A percentile compares a stretch with the other conserved stretches of the same genome.
These are phyloP conservation scores for Astrothelium subdiscretum DNA, from an alignment of 495 filamentous ascomycete genomes.

Conservation along the genomic window DNA sequence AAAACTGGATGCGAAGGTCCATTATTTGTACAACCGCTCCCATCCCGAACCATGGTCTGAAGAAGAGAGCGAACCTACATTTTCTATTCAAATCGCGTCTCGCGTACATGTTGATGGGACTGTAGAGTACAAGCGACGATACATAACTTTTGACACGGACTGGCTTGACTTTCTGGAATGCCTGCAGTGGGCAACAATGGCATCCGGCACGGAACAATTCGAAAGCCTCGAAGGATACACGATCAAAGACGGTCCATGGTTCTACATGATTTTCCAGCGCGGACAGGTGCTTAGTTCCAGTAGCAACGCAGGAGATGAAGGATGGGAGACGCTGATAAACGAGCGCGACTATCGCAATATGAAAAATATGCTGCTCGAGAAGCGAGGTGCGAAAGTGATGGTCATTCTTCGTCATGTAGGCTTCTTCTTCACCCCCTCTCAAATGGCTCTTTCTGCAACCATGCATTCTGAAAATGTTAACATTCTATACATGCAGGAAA, in stretches of 20 bases:
- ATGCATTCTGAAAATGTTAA: background rate
- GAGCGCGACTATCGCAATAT: background rate
- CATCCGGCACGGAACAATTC: background rate
- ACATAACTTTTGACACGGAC: background rate
- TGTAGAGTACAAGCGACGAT: background rate
- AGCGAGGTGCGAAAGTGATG: background rate
- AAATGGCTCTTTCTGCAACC: background rate
- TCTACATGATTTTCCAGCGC: background rate
- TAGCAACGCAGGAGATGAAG: background rate
- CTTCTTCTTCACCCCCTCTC: background rate
- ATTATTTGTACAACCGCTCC: no score
- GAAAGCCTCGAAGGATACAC: background rate
- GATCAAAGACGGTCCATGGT: background rate
- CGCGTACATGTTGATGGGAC: no score
- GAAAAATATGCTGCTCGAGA: background rate
- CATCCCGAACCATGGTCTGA: no score
- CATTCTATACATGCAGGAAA: background rate
- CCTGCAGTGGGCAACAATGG: background rate
- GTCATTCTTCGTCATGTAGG: background rate
- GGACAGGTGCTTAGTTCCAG: background rate
- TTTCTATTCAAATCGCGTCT: no score
- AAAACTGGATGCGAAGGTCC: no score
- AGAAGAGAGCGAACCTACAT: no score
- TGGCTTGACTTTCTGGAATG: background rate
- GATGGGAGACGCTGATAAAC: background rate